Base-by-base conservation (phyloP, 2,329 filamentous ascomycete species). In the Proliferodiscus dingleyae region DNA sequence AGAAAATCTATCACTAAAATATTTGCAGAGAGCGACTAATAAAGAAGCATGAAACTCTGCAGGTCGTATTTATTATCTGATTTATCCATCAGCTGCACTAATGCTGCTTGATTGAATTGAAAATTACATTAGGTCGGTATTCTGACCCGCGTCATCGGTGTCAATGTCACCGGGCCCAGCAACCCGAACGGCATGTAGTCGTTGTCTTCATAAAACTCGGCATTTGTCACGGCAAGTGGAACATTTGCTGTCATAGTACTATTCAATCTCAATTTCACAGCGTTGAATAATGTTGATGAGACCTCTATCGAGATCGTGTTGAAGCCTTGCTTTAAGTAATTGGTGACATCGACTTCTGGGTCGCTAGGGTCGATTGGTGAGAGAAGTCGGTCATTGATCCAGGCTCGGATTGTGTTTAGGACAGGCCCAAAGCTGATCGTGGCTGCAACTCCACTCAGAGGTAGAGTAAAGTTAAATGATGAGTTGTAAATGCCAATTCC, bases 381-480 rank as follows among this genome's bases (percentile, higher is more conserved):
- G 15, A 41, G 23, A 30, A 16, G 11, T 24, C 24, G 38, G 38
- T 21, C 26, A 26, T 41, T 44, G 41, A 29, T n/a, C 21, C 10
- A 26, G 28, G 36, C 41, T 28, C 18, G 49, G 21, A 36, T 24
- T 15, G 41, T 44, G 41, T 37, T 19, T n/a, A 37, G 41, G 18
- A 44, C 28, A 15, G 32, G 8, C 19, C 41, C 41, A n/a, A 37
- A 26, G 16, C 24, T 30, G n/a, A 41, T 24, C 24, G 30, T 37
- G 8, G 41, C 33, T 5, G 19, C 19, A 11, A 23, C 13, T 8
- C 32, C 28, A 5, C 15, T 18, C 11, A 28, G 33, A n/a, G n/a
- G n/a, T n/a, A n/a, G n/a, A n/a, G n/a, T n/a, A n/a, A n/a, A n/a
- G 15, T 11, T 37, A 23, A 44, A 44, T 5, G 4, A 15, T 9